These are phyloP conservation scores for Suhomyces taliae DNA, from an alignment of 1,139 yeast species.

Conservation along the genomic window DNA sequence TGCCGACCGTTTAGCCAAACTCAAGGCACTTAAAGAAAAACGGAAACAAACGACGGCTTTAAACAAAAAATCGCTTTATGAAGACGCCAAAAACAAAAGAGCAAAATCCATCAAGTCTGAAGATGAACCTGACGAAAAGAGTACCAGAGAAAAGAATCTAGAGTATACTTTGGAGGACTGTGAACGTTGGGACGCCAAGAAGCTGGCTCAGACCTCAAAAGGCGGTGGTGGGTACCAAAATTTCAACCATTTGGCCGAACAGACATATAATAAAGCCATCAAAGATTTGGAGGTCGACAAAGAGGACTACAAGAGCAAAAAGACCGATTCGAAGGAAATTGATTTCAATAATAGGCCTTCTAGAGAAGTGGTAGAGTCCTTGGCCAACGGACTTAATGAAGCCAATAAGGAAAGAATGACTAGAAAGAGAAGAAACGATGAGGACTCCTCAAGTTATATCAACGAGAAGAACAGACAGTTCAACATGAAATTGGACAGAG, in stretches of 20 bases:
- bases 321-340: conserved; percentile 2
- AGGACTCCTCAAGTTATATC: conserved; percentile 43
- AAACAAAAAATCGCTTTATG: conserved; percentile 22
- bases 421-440: conserved; percentile 35
- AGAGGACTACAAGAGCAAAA: conserved; percentile 41
- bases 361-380: conserved; percentile 35
- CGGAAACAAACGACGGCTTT: conserved; percentile 19
- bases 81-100: conserved; percentile 13
- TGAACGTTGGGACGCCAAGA: conserved; percentile 60
- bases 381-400: conserved; percentile 40
- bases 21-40: conserved; percentile 16
- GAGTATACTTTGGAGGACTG: conserved; percentile 69
- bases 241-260: conserved; percentile 54
- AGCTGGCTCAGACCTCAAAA: conserved; percentile 13
- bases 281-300: conserved; percentile 39
- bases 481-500: conserved; percentile 68
- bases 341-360: conserved; percentile 30
- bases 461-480: conserved; percentile 80
- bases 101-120: conserved; percentile 11
- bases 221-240: conserved; percentile 33
- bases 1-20: conserved; percentile 11
- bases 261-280: conserved; percentile 52
- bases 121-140: conserved; percentile 25
- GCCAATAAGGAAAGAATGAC: conserved; percentile 33
- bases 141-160: conserved; percentile 47